Conservation (phyloP, 352 stramenopile genomes). For the Phytophthora europaea region DNA sequence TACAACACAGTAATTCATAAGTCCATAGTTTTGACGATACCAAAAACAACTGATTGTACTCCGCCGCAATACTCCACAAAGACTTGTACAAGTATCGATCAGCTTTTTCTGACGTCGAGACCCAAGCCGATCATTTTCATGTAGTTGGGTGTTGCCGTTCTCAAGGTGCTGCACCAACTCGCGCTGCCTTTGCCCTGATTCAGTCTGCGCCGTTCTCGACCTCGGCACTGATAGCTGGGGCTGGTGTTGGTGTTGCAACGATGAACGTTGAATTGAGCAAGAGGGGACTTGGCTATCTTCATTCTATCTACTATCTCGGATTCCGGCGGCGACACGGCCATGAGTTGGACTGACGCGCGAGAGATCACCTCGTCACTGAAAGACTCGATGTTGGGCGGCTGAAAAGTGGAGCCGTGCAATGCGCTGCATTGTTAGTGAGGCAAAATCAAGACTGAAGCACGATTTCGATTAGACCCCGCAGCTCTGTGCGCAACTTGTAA, state of each 20-base stretch:
- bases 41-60: neutral
- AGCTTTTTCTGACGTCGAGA: neutral
- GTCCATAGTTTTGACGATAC: neutral
- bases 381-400: neutral
- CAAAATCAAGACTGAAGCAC: neutral
- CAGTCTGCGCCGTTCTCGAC: conserved; percentile 2
- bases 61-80: conserved; percentile 1
- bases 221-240: neutral
- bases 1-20: neutral
- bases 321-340: neutral
- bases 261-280: no score
- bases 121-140: neutral
- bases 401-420: neutral
- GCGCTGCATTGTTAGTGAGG: neutral
- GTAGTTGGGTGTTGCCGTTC: conserved; percentile 1
- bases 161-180: neutral
- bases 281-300: no score
- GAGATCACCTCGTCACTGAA: conserved; percentile 10
- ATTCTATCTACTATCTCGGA: neutral
- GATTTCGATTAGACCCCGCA: neutral
- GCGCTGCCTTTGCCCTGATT: conserved; percentile 2
- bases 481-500: neutral
- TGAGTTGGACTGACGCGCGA: neutral
- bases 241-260: neutral
- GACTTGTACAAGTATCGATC: neutral